Evolutionary conservation across 2,329 filamentous ascomycete genomes (phyloP).

Genomic region (Elsinoe necatrix): DNA sequence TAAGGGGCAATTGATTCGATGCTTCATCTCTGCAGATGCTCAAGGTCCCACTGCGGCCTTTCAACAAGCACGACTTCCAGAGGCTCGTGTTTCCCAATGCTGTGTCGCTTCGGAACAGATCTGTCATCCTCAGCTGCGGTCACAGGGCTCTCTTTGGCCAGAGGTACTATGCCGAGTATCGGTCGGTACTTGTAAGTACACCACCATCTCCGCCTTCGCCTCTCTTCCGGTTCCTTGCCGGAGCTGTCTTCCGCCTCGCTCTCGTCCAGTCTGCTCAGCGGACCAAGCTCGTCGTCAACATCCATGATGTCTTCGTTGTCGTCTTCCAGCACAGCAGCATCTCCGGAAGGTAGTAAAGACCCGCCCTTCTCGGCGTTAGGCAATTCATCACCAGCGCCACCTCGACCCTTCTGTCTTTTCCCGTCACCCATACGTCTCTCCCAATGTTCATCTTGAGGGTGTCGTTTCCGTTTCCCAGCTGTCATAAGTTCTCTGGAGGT

Average conservation of each 20-base stretch:
- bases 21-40: slow-evolving; percentile 2
- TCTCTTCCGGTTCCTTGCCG: slow-evolving; percentile 24
- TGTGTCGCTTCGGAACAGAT: not conserved
- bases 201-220: slow-evolving; percentile 48
- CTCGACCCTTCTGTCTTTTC: slow-evolving; percentile 40
- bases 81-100: slow-evolving; percentile 22
- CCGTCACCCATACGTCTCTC: slow-evolving; percentile 22
- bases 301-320: slow-evolving; percentile 35
- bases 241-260: slow-evolving; percentile 23
- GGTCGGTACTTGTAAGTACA: slow-evolving; percentile 87
- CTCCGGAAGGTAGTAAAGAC: slow-evolving; percentile 27
- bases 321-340: slow-evolving; percentile 36
- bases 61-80: slow-evolving; percentile 84
- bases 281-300: slow-evolving; percentile 33
- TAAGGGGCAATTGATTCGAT: too few species aligned
- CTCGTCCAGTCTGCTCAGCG: slow-evolving; percentile 27
- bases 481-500: slow-evolving; percentile 17
- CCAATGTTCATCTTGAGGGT: slow-evolving; percentile 21
- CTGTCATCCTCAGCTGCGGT: not conserved
- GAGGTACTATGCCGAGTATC: slow-evolving; percentile 66
- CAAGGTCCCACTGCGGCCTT: slow-evolving; percentile 47
- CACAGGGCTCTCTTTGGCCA: slow-evolving; percentile 41
- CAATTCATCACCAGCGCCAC: slow-evolving; percentile 49
- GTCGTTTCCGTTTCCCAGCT: slow-evolving; percentile 24
- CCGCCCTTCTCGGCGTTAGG: slow-evolving; percentile 26